Conservation (phyloP, 202 grass and related monocot genomes). For the Tripidium arundinaceum region DNA sequence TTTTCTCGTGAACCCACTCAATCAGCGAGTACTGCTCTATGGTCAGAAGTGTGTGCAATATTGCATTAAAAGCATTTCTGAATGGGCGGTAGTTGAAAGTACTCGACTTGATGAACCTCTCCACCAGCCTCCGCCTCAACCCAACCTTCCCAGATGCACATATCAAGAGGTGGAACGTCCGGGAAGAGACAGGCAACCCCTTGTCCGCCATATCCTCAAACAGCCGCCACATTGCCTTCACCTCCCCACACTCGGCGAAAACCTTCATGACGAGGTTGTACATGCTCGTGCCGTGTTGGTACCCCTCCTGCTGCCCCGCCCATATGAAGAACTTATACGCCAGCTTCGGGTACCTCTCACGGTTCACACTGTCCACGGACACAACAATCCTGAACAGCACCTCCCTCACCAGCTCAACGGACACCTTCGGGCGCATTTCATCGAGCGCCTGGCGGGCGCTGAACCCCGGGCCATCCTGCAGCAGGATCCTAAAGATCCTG, state of each 20-base stretch:
- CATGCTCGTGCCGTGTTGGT: constrained; percentile 47
- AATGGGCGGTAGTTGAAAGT: constrained; percentile 80
- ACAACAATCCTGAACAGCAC: constrained; percentile 60
- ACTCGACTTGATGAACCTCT: constrained; percentile 73
- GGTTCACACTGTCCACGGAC: constrained; percentile 53
- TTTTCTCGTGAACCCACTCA: constrained; percentile 86
- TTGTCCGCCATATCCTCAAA: constrained; percentile 74
- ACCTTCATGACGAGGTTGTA: constrained; percentile 88
- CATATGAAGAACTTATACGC: constrained; percentile 87
- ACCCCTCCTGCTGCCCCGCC: constrained; percentile 67
- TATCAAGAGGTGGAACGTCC: constrained; percentile 83
- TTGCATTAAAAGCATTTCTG: constrained; percentile 80
- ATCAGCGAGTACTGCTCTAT: constrained; percentile 72
- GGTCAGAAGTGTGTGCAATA: constrained; percentile 68
- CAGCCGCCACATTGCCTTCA: constrained; percentile 81
- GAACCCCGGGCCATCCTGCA: constrained; percentile 85
- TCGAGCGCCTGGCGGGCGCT: constrained; percentile 61
- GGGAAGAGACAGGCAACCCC: constrained; percentile 57
- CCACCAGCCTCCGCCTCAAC: constrained; percentile 62
- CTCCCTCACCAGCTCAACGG: constrained; percentile 52
- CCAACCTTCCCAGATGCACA: constrained; percentile 61
- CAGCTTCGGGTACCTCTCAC: constrained; percentile 57
- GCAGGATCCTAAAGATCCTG: constrained; percentile 57
- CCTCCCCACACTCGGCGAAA: constrained; percentile 66
- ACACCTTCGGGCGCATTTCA: constrained; percentile 56